Base-by-base conservation (phyloP, 306 rosid species). In the Sesbania bispinosa region DNA sequence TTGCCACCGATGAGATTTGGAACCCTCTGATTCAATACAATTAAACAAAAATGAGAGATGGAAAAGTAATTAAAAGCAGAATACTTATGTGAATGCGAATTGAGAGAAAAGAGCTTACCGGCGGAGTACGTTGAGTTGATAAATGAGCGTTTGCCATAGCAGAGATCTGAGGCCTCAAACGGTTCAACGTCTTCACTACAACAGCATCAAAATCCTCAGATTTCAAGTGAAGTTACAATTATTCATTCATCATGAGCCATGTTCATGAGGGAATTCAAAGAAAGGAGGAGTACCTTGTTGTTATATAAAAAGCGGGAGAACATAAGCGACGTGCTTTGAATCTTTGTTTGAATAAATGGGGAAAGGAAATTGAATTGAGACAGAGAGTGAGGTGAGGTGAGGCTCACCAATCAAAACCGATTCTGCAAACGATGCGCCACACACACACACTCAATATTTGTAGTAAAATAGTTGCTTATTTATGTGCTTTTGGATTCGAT, bases 1-100 rank as follows among this genome's bases (percentile, higher is more conserved):
- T 35, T 26, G 54, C 92, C 96, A 11, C 92, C 92, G 59, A 89
- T 85, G 3, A 89, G 85, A 85, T 89, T 89, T 4, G 89, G 96
- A 82, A 86, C 87, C 54, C 82, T 86, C 96, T 89, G 84, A 29
- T 4, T 57, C 53, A 61, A 74, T 18, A 61, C 7, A 24, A 53
- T 24, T 54, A 30, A 32, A 10, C 69, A 7, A 59, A 11, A 15
- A 66, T 13, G 5, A 66, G 35, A 10, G 7, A 33, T 29, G 20
- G 43, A 5, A 54, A 42, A 24, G 15, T 32, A n/a, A 26, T 52
- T 21, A 20, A 23, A 52, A 21, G 15, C n/a, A 67, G 51, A 64
- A 52, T 67, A 71, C 53, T 24, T 13, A 47, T 16, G 10, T 11
- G 6, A 42, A 72, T 23, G 61, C 62, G n/a, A n/a, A n/a, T n/a